Evolutionary conservation across 2,329 filamentous ascomycete genomes (phyloP), one percentile per base, ranked within the genome.

Genomic region (Paecilomyces variotii): DNA sequence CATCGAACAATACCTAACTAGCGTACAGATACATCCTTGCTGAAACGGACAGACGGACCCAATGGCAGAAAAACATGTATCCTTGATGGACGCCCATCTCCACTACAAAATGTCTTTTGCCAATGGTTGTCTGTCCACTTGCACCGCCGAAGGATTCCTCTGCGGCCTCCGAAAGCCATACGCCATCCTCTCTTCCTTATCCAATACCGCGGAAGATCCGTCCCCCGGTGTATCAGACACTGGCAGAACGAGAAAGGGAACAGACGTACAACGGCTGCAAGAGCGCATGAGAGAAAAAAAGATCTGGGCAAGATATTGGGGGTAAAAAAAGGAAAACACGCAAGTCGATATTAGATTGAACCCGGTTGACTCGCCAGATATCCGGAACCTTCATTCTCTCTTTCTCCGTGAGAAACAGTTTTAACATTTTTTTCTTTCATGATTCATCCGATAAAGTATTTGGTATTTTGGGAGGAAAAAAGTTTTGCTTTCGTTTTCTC

Each of bases 291-390:
- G 39, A 19, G 7, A 39, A 39, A 39, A 32, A 32, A 32, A 32
- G 7, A 50, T 50, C 45, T 50, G 14, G 45, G 45, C 14, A n/a
- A 50, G 24, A 25, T 25, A 50, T 50, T 19, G 45, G 25, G 5
- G 6, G 39, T 19, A 9, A 45, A 78, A 74, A 76, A 79, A 76
- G 71, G 71, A 64, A 57, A 67, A 62, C 62, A 63, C 63, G 62
- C 58, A 63, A 63, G 62, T 61, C 60, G 64, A 66, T 55, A 62
- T 67, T 63, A 76, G 69, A 73, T 32, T 64, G 67, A 74, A 73
- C 72, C 72, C 68, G 65, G 69, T 78, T 78, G 78, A 81, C 80
- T 85, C 88, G 87, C 85, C 84, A 88, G 87, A 89, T 89, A 90
- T 90, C 87, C 87, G 87, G 87, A 89, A 87, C 86, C 87, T 86